Conservation (phyloP, 345 rosid species). For the Physaria fendleri region DNA sequence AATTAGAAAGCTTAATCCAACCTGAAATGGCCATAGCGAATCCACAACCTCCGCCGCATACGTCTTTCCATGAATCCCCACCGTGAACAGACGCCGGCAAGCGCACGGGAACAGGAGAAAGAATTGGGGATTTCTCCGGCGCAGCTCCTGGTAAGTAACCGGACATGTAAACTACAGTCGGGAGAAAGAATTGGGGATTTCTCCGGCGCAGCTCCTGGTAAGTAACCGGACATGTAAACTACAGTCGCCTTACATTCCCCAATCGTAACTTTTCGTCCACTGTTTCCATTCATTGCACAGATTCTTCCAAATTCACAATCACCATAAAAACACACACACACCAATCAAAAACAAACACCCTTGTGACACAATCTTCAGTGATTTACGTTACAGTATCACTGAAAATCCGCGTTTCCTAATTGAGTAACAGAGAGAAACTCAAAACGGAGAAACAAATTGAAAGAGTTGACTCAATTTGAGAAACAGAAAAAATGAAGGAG, state of each 20-base stretch:
- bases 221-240: conserved; percentile 72
- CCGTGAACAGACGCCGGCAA: conserved; percentile 26
- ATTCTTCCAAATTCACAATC: neutral
- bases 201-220: conserved; percentile 60
- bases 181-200: conserved; percentile 60
- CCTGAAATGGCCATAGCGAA: conserved; percentile 42
- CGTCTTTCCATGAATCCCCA: conserved; percentile 61
- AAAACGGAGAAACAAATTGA: neutral
- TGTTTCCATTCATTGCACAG: conserved; percentile 31
- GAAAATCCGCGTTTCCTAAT: neutral
- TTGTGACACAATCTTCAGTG: neutral
- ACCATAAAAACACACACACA: neutral
- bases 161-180: conserved; percentile 64
- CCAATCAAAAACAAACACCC: neutral
- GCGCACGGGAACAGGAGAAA: conserved; percentile 39
- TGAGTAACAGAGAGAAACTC: neutral
- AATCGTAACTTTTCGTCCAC: conserved; percentile 21
- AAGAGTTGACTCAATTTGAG: conserved; percentile 7
- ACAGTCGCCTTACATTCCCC: conserved; percentile 29
- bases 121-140: conserved; percentile 57
- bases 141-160: conserved; percentile 71
- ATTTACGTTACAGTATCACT: conserved; percentile 4
- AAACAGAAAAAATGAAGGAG: neutral
- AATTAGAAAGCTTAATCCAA: conserved; percentile 11
- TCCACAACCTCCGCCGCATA: conserved; percentile 75